phyloP scores from a whole-genome alignment of 2,329 filamentous ascomycete species.

The Akanthomyces muscarius region DNA sequence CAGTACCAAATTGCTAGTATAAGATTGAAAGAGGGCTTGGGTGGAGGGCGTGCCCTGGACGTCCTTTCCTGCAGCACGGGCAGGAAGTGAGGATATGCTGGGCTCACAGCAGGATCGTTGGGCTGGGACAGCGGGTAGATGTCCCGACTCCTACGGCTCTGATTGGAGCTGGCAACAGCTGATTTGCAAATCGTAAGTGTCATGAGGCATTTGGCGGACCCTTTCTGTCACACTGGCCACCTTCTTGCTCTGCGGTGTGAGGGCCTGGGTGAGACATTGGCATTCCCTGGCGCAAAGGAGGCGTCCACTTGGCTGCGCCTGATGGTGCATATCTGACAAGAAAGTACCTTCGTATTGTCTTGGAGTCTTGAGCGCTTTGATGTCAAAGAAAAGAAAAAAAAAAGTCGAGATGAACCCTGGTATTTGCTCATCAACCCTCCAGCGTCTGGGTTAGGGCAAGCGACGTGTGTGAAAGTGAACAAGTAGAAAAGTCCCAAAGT shows the following conservation, averaged over 20 bases:
- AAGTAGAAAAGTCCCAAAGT: too few species aligned
- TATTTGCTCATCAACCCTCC: not conserved
- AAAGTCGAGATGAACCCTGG: slow-evolving; percentile 6
- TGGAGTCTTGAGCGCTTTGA: not conserved
- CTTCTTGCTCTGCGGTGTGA: slow-evolving; percentile 2
- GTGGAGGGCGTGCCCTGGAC: not conserved
- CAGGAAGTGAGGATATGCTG: not conserved
- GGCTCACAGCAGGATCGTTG: slow-evolving; percentile 1
- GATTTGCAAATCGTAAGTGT: slow-evolving; percentile 3
- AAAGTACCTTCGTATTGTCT: slow-evolving; percentile 17
- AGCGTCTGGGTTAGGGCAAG: too few species aligned
- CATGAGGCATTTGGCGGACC: slow-evolving; percentile 9
- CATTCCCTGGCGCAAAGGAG: slow-evolving; percentile 14
- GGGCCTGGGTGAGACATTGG: slow-evolving; percentile 17
- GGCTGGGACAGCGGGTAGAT: slow-evolving; percentile 3
- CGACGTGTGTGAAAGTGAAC: too few species aligned
- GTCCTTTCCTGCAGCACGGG: not conserved
- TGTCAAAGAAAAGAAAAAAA: not conserved
- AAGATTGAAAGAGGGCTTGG: not conserved
- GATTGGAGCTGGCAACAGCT: not conserved
- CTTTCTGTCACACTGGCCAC: slow-evolving; percentile 14
- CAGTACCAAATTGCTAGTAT: too few species aligned
- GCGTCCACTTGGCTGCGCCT: not conserved
- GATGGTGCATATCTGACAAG: slow-evolving; percentile 15
- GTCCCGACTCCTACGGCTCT: not conserved